Percentiles rank a stretch among this genome's conserved stretches.
Conservation (phyloP, 345 rosid species). For the Bruguiera parviflora region DNA sequence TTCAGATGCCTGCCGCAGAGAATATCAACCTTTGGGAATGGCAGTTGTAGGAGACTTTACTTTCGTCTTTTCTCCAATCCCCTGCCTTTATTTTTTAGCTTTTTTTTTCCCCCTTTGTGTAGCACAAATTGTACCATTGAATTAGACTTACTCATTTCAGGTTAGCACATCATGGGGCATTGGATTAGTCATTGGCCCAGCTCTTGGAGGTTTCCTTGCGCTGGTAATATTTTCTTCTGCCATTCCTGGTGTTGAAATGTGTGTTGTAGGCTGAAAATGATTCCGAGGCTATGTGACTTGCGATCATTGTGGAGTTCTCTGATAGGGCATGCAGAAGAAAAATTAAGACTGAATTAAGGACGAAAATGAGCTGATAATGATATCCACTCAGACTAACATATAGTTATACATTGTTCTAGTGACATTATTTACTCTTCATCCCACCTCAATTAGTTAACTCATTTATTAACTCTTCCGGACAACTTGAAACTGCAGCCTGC, state of each 20-base stretch:
- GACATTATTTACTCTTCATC: no score
- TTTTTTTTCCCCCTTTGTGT: background rate
- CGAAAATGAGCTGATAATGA: no score
- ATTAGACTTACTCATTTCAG: conserved; percentile 30
- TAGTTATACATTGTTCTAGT: no score
- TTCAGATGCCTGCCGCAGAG: conserved; percentile 62
- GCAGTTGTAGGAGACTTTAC: conserved; percentile 53
- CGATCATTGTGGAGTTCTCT: background rate
- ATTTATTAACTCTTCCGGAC: background rate
- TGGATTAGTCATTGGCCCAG: conserved; percentile 76
- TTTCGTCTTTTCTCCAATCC: background rate
- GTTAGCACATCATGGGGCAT: conserved; percentile 76
- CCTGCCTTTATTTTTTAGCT: no score
- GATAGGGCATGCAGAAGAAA: no score
- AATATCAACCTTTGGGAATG: conserved; percentile 64
- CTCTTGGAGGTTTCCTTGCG: conserved; percentile 79
- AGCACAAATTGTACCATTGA: background rate
- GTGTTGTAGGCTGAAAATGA: no score
- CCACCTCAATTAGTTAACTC: conserved; percentile 2
- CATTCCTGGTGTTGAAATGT: background rate
- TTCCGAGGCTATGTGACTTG: background rate
- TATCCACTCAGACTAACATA: no score
- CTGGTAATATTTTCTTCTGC: conserved; percentile 42
- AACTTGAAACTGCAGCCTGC: conserved; percentile 50
- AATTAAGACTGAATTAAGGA: no score